Base-by-base conservation (phyloP, 2,329 filamentous ascomycete genomes). In the Chaetoscypha palmicola region DNA sequence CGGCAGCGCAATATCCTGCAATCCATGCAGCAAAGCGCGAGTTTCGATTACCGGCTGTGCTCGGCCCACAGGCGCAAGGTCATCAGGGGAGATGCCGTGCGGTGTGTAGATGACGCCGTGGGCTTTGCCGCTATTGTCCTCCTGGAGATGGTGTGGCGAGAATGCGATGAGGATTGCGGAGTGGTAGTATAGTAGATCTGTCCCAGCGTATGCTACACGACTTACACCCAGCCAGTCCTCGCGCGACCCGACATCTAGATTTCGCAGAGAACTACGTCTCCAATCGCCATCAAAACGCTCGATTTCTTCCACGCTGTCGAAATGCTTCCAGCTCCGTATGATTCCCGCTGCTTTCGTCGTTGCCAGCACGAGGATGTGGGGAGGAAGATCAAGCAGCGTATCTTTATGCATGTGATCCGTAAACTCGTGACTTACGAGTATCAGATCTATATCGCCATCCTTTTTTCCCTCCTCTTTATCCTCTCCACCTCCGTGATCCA, bases 321-420 rank as follows among this genome's bases (percentile, higher is more conserved):
- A 85, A 59, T 82, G 73, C 7, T 64, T 60, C 76, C 77, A 84
- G 3, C 68, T 68, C 2, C 65, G 60, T 28, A 84, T 75, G 16
- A 80, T 63, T 10, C 64, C 64, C 0, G 73, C 75, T 0, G 79
- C 79, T 60, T 77, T 72, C 53, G 72, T 68, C 2, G 75, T 72
- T 10, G 79, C 79, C 46, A 82, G 73, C 1, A 84, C 67, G 0
- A 79, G 77, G 3, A 79, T 73, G 33, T 67, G 59, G 1, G 54
- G 51, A 4, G 74, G 65, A 3, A 83, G 61, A 52, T 81, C 71
- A 33, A 72, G 58, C 20, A 84, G 63, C 11, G 79, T 83, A 2
- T 72, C 68, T 47, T 72, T 68, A 56, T 83, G 78, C 58, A 77
- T 83, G 57, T 83, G 81, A 55, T 84, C 79, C 1, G 79, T 83